Percentiles rank a stretch among this genome's conserved stretches.
phyloP scores from a whole-genome alignment of 2,329 filamentous ascomycete genomes.

The Fusarium acutatum region DNA sequence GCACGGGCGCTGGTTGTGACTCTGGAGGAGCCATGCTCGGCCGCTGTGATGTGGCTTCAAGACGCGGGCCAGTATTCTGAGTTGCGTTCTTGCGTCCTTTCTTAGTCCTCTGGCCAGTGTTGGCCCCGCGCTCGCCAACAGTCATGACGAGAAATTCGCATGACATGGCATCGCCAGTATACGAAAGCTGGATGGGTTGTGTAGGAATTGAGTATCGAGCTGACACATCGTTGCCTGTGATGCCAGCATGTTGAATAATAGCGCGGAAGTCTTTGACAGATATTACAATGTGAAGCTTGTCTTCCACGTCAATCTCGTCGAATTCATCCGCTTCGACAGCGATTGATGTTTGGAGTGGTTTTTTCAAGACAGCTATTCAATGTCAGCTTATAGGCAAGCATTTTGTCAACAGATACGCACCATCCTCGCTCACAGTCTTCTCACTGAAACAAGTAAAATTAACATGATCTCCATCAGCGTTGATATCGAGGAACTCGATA shows the following conservation, averaged over 20 bases:
- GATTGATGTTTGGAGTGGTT: constrained; percentile 82
- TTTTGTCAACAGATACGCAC: constrained; percentile 37
- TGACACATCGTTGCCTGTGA: constrained; percentile 70
- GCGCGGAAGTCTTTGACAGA: constrained; percentile 86
- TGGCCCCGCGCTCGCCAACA: constrained; percentile 70
- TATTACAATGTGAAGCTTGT: constrained; percentile 80
- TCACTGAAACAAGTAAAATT: constrained; percentile 86
- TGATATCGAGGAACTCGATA: constrained; percentile 82
- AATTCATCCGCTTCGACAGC: constrained; percentile 81
- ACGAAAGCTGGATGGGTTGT: constrained; percentile 76
- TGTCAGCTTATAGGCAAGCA: constrained; percentile 9
- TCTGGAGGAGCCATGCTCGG: constrained; percentile 52
- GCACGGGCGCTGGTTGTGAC: constrained; percentile 35
- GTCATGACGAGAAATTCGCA: constrained; percentile 88
- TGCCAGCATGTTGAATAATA: constrained; percentile 78
- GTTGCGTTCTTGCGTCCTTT: constrained; percentile 53
- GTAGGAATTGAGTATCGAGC: constrained; percentile 77
- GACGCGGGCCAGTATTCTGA: constrained; percentile 48
- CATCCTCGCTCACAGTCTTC: constrained; percentile 72
- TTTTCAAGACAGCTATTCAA: constrained; percentile 73
- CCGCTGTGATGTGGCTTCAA: constrained; percentile 59
- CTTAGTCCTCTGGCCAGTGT: constrained; percentile 58
- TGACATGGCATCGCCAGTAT: constrained; percentile 71
- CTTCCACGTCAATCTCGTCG: constrained; percentile 76
- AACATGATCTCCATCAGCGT: constrained; percentile 75